A percentile compares a stretch with the other conserved stretches of the same genome.
phyloP scores from a whole-genome alignment of 768 basidiomycete species.

The Lentinula sp. region DNA sequence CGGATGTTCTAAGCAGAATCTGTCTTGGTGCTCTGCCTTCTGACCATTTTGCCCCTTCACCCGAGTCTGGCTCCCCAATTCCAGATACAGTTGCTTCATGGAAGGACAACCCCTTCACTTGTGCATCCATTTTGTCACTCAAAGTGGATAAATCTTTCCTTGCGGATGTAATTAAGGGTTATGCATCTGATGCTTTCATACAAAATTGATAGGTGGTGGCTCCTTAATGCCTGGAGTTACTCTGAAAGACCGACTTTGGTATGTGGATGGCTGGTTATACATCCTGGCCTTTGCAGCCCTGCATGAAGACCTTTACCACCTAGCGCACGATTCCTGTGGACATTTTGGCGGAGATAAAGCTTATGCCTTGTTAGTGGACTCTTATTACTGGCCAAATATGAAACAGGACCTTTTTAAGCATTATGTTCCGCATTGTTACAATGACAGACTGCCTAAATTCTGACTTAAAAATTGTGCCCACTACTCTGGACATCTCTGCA shows the following conservation, averaged over 20 bases:
- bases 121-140: too few relatives aligned
- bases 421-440: slow-evolving; percentile 16
- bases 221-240: not conserved
- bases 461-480: too few relatives aligned
- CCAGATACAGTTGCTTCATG: too few relatives aligned
- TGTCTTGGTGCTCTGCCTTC: too few relatives aligned
- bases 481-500: too few relatives aligned
- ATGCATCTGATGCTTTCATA: not conserved
- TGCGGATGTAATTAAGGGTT: not conserved
- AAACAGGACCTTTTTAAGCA: slow-evolving; percentile 12
- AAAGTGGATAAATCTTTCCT: too few relatives aligned
- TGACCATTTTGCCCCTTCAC: too few relatives aligned
- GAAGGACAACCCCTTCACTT: too few relatives aligned
- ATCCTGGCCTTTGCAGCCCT: not conserved
- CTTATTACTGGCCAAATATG: slow-evolving; percentile 18
- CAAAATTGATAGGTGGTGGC: not conserved
- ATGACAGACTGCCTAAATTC: slow-evolving; percentile 14
- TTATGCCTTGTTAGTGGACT: slow-evolving; percentile 4
- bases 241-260: not conserved
- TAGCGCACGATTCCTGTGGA: slow-evolving; percentile 10
- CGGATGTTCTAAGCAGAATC: slow-evolving; percentile 23
- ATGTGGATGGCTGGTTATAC: not conserved
- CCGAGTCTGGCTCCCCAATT: too few relatives aligned
- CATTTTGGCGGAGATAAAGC: slow-evolving; percentile 15
- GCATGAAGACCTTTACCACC: slow-evolving; percentile 6